Base-by-base conservation (phyloP, 2,329 filamentous ascomycete species). In the Arachnomyces sp. region DNA sequence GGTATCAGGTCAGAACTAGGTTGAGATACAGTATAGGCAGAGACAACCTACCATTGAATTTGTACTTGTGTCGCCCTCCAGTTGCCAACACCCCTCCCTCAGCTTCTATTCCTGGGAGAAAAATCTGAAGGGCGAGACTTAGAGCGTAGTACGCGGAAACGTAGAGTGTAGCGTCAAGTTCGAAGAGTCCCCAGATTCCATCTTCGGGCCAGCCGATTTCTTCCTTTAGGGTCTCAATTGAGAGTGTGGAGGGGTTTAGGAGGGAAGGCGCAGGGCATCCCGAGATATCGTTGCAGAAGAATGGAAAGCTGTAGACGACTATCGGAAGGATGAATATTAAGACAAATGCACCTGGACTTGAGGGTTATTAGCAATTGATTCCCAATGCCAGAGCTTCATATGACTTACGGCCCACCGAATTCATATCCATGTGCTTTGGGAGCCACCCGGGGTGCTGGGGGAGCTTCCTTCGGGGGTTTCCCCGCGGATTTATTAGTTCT, bases 221-320 rank as follows among this genome's bases (percentile, higher is more conserved):
- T 40, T 70, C 59, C 67, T 90, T 92, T 51, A 95, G 67, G 52
- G 76, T 74, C 16, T 81, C 75, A 34, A 88, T 67, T 30, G 79
- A 79, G 43, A 94, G 66, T 7, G 76, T 82, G 40, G 74, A 79
- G 25, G 84, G 88, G 50, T 74, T 72, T 28, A 94, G 73, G 6
- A 90, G 72, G 2, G 84, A 87, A 3, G 89, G 87, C 2, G 85
- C 81, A 34, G 90, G 92, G 58, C 90, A 96, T 43, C 92, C 90
- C 7, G 86, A 83, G 48, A 93, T 71, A 61, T 95, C 89, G 67
- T 95, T 96, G 74, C 90, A 95, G 53, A 82, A 71, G 58, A 95
- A 94, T 34, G 81, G 74, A 57, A 90, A 82, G 52, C 79, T 59
- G 65, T 92, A 94, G 52, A 86, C 76, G 48, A 89, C 73, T 31